Evolutionary conservation across 495 filamentous ascomycete species (phyloP).

Genomic region (Podospora bellae-mahoneyi): DNA sequence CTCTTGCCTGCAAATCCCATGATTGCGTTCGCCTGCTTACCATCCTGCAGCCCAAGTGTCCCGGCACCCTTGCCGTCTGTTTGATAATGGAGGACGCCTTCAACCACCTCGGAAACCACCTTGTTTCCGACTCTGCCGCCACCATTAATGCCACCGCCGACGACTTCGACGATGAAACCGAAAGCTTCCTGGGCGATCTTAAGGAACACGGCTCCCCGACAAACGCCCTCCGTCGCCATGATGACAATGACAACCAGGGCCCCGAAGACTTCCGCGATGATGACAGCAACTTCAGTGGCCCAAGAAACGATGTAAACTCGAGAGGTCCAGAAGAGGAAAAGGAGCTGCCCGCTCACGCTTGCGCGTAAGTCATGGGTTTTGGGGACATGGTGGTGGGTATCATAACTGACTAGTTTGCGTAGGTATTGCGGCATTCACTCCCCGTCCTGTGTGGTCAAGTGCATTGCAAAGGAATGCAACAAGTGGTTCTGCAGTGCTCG

Average conservation of each 20-base stretch:
- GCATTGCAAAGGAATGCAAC: conserved; percentile 70
- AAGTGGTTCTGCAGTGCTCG: conserved; percentile 99
- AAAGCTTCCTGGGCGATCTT: neutral
- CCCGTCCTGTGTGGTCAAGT: conserved; percentile 91
- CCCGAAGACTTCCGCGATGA: conserved; percentile 82
- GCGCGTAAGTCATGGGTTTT: conserved; percentile 66
- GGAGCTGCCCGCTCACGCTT: conserved; percentile 91
- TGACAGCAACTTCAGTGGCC: conserved; percentile 85
- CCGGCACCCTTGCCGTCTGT: conserved; percentile 17
- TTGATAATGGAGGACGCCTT: conserved; percentile 75
- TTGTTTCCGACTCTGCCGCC: conserved; percentile 67
- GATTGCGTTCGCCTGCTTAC: neutral
- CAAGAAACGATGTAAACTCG: conserved; percentile 63
- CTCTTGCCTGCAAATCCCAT: neutral
- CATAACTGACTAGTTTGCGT: conserved; percentile 19
- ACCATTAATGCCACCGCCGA: conserved; percentile 67
- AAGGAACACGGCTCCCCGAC: neutral
- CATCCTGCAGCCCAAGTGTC: conserved; percentile 16
- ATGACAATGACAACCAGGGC: conserved; percentile 79
- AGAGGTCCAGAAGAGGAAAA: conserved; percentile 75
- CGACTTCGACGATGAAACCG: conserved; percentile 69
- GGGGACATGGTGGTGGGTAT: neutral
- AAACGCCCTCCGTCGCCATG: conserved; percentile 58
- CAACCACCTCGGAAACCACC: conserved; percentile 78
- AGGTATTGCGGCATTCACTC: conserved; percentile 99